Conservation (phyloP, 306 rosid genomes). For the Glycine tomentella region DNA sequence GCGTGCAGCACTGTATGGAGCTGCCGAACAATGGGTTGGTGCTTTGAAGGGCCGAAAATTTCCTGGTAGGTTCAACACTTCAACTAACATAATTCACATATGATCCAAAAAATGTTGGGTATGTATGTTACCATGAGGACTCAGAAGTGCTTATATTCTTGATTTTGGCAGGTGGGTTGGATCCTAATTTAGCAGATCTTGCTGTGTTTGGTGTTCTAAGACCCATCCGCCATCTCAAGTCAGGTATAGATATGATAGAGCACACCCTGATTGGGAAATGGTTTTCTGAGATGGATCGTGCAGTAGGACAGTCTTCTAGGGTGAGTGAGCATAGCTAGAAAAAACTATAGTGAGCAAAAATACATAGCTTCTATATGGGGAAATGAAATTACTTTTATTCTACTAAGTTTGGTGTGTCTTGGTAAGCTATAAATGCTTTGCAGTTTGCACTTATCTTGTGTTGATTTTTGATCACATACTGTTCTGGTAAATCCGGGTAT, state of each 20-base stretch:
- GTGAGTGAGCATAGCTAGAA: conserved; percentile 45
- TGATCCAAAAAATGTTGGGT: not conserved
- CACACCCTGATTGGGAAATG: conserved; percentile 79
- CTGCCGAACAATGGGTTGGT: conserved; percentile 88
- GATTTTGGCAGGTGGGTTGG: conserved; percentile 68
- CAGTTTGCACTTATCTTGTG: not conserved
- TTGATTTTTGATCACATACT: not conserved
- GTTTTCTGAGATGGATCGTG: conserved; percentile 77
- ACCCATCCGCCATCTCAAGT: conserved; percentile 85
- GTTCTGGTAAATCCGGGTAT: conserved; percentile 13
- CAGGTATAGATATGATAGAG: conserved; percentile 89
- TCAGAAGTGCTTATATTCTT: conserved; percentile 29
- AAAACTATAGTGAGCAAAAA: not conserved
- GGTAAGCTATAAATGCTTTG: conserved; percentile 3
- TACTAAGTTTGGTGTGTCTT: conserved; percentile 33
- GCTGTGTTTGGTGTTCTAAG: conserved; percentile 89
- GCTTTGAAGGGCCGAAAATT: conserved; percentile 77
- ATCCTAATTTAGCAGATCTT: conserved; percentile 91
- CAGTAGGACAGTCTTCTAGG: conserved; percentile 73
- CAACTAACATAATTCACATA: not conserved
- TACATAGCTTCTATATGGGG: not conserved
- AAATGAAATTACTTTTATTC: conserved; percentile 27
- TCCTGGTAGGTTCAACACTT: conserved; percentile 69
- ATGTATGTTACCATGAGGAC: conserved; percentile 3
- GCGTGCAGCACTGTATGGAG: conserved; percentile 83